These are phyloP conservation scores for Rickenella mellea DNA, from an alignment of 768 basidiomycete genomes.

Conservation along the genomic window DNA sequence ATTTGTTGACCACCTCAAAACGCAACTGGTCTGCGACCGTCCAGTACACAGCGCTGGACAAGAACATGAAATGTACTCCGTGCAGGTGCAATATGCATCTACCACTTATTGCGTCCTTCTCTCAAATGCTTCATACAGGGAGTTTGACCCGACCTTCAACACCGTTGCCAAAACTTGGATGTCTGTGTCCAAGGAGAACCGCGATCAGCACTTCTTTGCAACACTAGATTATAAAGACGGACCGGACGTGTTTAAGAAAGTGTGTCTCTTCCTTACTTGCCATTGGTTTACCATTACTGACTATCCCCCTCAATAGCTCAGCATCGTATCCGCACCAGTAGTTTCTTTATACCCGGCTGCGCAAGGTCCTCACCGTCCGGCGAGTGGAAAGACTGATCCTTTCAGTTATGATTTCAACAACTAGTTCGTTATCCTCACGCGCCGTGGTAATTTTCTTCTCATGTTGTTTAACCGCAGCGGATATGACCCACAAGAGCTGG, in stretches of 20 bases:
- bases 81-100: constrained; percentile 62
- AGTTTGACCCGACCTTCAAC: constrained; percentile 80
- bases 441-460: background rate
- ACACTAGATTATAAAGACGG: constrained; percentile 81
- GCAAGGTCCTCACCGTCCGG: constrained; percentile 58
- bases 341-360: constrained; percentile 68
- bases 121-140: constrained; percentile 32
- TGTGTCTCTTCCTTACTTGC: constrained; percentile 16
- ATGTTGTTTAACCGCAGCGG: constrained; percentile 53
- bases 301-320: constrained; percentile 42
- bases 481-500: constrained; percentile 70
- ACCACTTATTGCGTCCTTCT: background rate
- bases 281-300: background rate
- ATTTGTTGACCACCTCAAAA: constrained; percentile 62
- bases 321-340: constrained; percentile 76
- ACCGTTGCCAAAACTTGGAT: constrained; percentile 81
- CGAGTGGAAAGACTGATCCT: constrained; percentile 44
- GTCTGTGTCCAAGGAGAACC: constrained; percentile 43
- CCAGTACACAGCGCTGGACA: constrained; percentile 80
- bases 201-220: constrained; percentile 86
- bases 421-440: constrained; percentile 34
- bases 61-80: constrained; percentile 76
- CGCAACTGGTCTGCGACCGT: constrained; percentile 86
- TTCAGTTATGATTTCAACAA: constrained; percentile 66
- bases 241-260: constrained; percentile 71